phyloP scores from a whole-genome alignment of 805 yeast genomes.

The Candida namnaoensis region DNA sequence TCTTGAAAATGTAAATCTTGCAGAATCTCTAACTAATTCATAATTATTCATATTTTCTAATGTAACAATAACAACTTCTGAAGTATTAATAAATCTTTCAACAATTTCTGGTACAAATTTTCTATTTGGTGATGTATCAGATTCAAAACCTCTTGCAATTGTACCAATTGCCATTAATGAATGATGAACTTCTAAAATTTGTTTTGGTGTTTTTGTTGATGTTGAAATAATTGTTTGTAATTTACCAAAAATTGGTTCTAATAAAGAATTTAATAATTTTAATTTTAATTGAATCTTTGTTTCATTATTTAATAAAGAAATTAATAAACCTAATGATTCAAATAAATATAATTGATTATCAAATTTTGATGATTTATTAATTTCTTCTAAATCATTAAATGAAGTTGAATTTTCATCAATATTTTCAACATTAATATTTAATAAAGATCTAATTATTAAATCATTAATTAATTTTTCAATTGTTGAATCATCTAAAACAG shows the following conservation, averaged over 20 bases:
- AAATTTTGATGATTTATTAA: slow-evolving; percentile 45
- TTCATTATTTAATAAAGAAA: slow-evolving; percentile 38
- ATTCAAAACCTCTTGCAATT: slow-evolving; percentile 71
- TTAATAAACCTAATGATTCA: slow-evolving; percentile 78
- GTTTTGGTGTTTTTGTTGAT: slow-evolving; percentile 29
- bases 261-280: slow-evolving; percentile 50
- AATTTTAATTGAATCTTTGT: slow-evolving; percentile 29
- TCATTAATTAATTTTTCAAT: slow-evolving; percentile 51
- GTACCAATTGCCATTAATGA: slow-evolving; percentile 85
- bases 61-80: slow-evolving; percentile 78
- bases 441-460: slow-evolving; percentile 44
- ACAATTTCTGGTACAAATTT: slow-evolving; percentile 27
- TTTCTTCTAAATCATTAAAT: slow-evolving; percentile 36
- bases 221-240: slow-evolving; percentile 57
- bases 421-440: slow-evolving; percentile 47
- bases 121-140: slow-evolving; percentile 19
- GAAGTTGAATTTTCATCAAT: slow-evolving; percentile 31
- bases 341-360: slow-evolving; percentile 75
- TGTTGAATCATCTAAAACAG: slow-evolving; percentile 40
- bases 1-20: slow-evolving; percentile 82
- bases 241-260: slow-evolving; percentile 68
- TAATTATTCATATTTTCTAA: slow-evolving; percentile 63
- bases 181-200: slow-evolving; percentile 76
- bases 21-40: slow-evolving; percentile 73
- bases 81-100: slow-evolving; percentile 53